Base-by-base conservation (phyloP, 768 basidiomycete genomes). In the Lactarius akahatsu region DNA sequence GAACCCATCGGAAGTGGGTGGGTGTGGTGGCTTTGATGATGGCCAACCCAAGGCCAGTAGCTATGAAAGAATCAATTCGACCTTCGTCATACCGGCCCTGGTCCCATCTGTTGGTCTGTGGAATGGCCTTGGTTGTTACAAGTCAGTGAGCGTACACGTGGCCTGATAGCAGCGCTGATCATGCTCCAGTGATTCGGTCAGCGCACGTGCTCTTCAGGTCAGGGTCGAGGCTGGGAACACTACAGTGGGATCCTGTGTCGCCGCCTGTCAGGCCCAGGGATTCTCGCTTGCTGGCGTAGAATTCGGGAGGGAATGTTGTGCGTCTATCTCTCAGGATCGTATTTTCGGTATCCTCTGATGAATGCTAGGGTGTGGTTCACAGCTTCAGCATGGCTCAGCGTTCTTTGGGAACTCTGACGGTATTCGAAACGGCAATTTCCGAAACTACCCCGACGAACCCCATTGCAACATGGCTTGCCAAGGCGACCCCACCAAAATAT, bases 51-150 rank as follows among this genome's bases (percentile, higher is more conserved):
- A 18, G 30, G 55, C 55, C n/a, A 86, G 85, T 70, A 74, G 89
- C 6, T 90, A 85, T 75, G 85, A 81, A 81, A 87, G 80, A 68
- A 74, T 45, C 59, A 78, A 20, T 85, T 87, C 34, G 83, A 89
- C 16, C 84, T 0, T 74, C 23, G 68, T 40, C 38, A 40, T 40
- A 15, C 88, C 89, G 0, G 67, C 77, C 18, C 83, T 83, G 18
- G 80, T 83, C 1, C 77, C 81, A 6, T 81, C 74, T 52, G 82
- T 88, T 26, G 89, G 87, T 3, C 77, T 82, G 50, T 91, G 90
- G 89, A 73, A 78, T 6, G 86, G 84, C 0, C 81, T 90, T 41
- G 90, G 90, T n/a, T 92, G 90, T 73, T 90, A 84, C 77, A 87
- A 78, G 89, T 88, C 69, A 68, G 80, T 71, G 40, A 1, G 7